Evolutionary conservation across 805 yeast species (phyloP).

Genomic region (Candida awuae): DNA sequence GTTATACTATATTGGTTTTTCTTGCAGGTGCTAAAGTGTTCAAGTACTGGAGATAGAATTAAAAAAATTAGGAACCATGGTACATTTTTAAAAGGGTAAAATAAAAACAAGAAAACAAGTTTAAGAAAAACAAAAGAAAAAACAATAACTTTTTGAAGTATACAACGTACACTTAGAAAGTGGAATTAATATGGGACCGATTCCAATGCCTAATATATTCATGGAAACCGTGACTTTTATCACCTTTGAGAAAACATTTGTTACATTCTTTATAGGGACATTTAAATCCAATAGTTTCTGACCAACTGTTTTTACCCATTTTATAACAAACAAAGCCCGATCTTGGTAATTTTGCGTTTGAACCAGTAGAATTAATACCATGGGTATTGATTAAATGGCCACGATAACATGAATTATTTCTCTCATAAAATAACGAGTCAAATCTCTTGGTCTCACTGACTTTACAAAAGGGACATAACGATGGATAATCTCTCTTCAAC

Average conservation of each 20-base stretch:
- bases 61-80: not conserved
- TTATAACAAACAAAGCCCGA: conserved; percentile 8
- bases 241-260: conserved; percentile 5
- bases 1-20: too few relatives aligned
- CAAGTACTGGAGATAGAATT: not conserved
- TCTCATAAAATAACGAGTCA: conserved; percentile 11
- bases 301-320: conserved; percentile 9
- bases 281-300: conserved; percentile 2
- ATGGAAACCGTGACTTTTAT: conserved; percentile 14
- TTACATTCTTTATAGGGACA: conserved; percentile 10
- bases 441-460: not conserved
- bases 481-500: conserved; percentile 10
- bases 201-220: conserved; percentile 14
- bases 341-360: conserved; percentile 6
- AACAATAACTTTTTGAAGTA: too few relatives aligned
- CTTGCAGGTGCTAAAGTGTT: too few relatives aligned
- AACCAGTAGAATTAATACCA: conserved; percentile 13
- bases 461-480: conserved; percentile 11
- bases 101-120: too few relatives aligned
- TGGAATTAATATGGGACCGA: conserved; percentile 2
- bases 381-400: conserved; percentile 16
- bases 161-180: too few relatives aligned
- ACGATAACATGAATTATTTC: conserved; percentile 14
- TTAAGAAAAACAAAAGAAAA: conserved; percentile 1
- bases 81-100: too few relatives aligned